Evolutionary conservation across 495 filamentous ascomycete genomes (phyloP), one percentile per base, ranked within the genome.

Genomic region (Neurospora sp.): DNA sequence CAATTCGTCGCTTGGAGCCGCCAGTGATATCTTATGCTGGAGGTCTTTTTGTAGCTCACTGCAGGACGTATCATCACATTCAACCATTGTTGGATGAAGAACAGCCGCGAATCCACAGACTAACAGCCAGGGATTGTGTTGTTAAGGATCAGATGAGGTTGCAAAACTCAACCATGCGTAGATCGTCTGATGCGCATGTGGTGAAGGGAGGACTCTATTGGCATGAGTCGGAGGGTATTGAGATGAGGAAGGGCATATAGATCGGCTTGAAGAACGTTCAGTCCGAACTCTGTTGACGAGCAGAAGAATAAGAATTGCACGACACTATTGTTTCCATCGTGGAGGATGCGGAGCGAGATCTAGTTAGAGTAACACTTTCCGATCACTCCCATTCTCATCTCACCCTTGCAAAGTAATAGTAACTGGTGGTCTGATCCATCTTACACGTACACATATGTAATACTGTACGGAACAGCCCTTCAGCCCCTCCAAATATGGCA

Each of bases 141-240:
- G 12, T 27, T 61, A 12, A 35, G 12, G 27, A 31, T 18, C 53
- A 61, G 53, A 9, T 61, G 53, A 61, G 27, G 12, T 61, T 61
- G 53, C 5, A 61, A 61, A 35, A 61, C 3, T 7, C 27, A 72
- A 14, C 71, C 71, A 37, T 69, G 71, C n/a, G 71, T 66, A 69
- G 59, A 72, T 72, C 71, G 71, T 44, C 71, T 37, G 38, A 68
- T 72, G 53, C 44, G 27, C 27, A 31, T 61, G 22, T 35, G 53
- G 5, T 31, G 53, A 61, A 61, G 53, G 53, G 53, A 18, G 53
- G 27, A 61, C 12, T 9, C 12, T 61, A 61, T 61, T 31, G 53
- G 53, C 53, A 61, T 18, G 53, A 61, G 27, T 61, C 53, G 53
- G 22, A 35, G 5, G 53, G 6, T 61, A 35, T 35, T 35, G 22